phyloP scores from a whole-genome alignment of 768 basidiomycete genomes.

The Hemileccinum rubropunctum region DNA sequence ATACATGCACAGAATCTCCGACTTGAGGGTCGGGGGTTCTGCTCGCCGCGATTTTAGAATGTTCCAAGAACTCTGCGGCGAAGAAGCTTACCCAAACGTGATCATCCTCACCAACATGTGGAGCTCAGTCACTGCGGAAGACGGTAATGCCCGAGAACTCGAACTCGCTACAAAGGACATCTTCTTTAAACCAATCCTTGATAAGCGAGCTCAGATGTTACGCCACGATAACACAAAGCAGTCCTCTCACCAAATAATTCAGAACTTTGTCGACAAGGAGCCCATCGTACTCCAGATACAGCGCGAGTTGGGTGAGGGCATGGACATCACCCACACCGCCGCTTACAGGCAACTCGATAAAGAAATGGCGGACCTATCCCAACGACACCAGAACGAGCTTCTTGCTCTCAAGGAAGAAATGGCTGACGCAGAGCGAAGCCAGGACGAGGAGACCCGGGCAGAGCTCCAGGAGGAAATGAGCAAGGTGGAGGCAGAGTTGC shows the following conservation, averaged over 20 bases:
- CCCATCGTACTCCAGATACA: constrained; percentile 52
- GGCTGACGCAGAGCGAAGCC: constrained; percentile 40
- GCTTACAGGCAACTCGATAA: constrained; percentile 52
- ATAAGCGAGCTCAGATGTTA: constrained; percentile 41
- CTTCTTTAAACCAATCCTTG: constrained; percentile 52
- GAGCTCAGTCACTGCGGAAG: constrained; percentile 37
- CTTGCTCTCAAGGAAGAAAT: constrained; percentile 46
- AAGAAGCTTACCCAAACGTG: constrained; percentile 47
- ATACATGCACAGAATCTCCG: constrained; percentile 53
- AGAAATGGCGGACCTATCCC: constrained; percentile 46
- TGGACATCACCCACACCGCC: constrained; percentile 50
- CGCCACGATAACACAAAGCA: constrained; percentile 42
- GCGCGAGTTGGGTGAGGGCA: constrained; percentile 46
- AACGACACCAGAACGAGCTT: constrained; percentile 46
- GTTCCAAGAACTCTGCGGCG: constrained; percentile 54
- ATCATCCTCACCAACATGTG: constrained; percentile 55
- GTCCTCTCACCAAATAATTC: constrained; percentile 47
- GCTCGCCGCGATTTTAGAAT: constrained; percentile 48
- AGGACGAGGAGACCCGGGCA: constrained; percentile 46
- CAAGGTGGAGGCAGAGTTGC: constrained; percentile 31
- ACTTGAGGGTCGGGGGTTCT: constrained; percentile 47
- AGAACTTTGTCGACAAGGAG: constrained; percentile 37
- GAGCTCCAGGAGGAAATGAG: constrained; percentile 42
- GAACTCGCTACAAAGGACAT: constrained; percentile 40
- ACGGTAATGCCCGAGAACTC: constrained; percentile 40